Conservation (phyloP, 2,329 filamentous ascomycete species). For the Ophiostoma triangulosporum region DNA sequence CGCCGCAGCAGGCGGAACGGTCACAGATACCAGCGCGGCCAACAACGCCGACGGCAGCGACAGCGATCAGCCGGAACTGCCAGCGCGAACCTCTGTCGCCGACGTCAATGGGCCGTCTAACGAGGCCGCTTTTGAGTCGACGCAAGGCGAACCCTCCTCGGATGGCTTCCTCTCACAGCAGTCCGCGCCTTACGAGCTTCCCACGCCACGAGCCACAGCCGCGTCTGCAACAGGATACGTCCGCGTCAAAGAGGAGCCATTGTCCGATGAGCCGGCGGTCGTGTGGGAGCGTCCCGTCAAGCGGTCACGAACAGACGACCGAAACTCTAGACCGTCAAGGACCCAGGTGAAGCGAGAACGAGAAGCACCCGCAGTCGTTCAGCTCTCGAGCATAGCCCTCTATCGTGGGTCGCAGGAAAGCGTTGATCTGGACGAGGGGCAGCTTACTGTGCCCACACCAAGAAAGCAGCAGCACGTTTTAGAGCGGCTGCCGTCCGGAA, state of each 20-base stretch:
- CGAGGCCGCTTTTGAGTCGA: constrained; percentile 7
- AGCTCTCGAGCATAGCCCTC: not conserved
- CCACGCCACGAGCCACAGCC: not conserved
- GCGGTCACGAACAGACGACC: constrained; percentile 29
- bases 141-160: constrained; percentile 10
- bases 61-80: not conserved
- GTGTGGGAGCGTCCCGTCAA: constrained; percentile 35
- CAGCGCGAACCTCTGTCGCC: not conserved
- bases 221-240: not conserved
- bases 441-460: constrained; percentile 28
- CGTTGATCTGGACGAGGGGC: constrained; percentile 43
- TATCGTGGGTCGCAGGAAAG: constrained; percentile 33
- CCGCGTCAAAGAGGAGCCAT: constrained; percentile 36
- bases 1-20: not conserved
- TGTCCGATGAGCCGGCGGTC: constrained; percentile 38
- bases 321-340: not conserved
- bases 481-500: not conserved
- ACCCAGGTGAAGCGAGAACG: not conserved
- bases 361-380: not conserved
- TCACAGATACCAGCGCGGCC: not conserved
- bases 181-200: constrained; percentile 2
- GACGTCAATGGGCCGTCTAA: not conserved
- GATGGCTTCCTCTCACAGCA: not conserved
- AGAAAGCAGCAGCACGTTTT: constrained; percentile 21
- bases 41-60: not conserved